These are phyloP conservation scores for Anastatica hierochuntica DNA, from an alignment of 345 rosid genomes.

Conservation along the genomic window DNA sequence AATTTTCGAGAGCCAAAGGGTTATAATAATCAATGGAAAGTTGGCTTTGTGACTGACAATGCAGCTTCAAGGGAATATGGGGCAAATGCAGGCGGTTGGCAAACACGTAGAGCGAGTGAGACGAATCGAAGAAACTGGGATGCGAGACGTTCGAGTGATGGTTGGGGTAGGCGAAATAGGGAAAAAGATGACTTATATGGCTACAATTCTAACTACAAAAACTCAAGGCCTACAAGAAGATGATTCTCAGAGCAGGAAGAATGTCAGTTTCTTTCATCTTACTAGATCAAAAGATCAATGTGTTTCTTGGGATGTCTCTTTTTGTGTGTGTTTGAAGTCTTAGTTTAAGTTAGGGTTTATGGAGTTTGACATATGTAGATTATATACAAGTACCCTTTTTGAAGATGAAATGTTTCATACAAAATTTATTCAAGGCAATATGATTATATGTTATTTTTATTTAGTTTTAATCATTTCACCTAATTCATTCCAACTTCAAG, in stretches of 20 bases:
- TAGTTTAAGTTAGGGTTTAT: background rate
- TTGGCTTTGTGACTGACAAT: background rate
- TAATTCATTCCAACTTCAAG: constrained; percentile 10
- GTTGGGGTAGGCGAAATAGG: constrained; percentile 32
- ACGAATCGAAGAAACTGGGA: constrained; percentile 21
- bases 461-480: background rate
- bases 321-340: background rate
- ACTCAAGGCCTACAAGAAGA: constrained; percentile 31
- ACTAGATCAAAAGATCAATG: constrained; percentile 11
- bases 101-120: constrained; percentile 12
- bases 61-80: constrained; percentile 16
- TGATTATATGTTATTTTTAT: no score
- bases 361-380: background rate
- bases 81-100: constrained; percentile 27
- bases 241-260: constrained; percentile 35
- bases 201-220: constrained; percentile 29
- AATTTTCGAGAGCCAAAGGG: constrained; percentile 26
- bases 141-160: constrained; percentile 21
- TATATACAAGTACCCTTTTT: constrained; percentile 1
- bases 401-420: background rate
- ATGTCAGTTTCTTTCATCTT: constrained; percentile 32
- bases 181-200: constrained; percentile 38
- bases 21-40: constrained; percentile 21
- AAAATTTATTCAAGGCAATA: background rate
- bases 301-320: background rate